These are phyloP conservation scores for Phytophthora boehmeriae DNA, from an alignment of 352 stramenopile genomes.

Conservation along the genomic window DNA sequence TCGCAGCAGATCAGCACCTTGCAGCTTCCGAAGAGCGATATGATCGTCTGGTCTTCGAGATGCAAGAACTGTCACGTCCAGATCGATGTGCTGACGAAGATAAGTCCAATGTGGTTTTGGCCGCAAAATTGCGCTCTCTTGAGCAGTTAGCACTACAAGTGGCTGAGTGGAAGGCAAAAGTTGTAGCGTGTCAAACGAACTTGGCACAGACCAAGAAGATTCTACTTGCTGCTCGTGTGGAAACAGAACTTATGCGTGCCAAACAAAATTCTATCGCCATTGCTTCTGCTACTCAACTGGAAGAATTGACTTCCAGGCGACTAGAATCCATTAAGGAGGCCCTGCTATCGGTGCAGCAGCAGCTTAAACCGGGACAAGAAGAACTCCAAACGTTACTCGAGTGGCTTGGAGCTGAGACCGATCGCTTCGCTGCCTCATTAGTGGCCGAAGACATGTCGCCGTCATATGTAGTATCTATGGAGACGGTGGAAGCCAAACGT, in stretches of 20 bases:
- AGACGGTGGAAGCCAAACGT: constrained; percentile 27
- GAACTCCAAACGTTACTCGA: constrained; percentile 57
- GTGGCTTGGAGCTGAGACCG: constrained; percentile 51
- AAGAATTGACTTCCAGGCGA: constrained; percentile 17
- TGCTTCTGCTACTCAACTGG: constrained; percentile 2
- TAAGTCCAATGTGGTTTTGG: constrained; percentile 52
- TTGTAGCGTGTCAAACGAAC: constrained; percentile 41
- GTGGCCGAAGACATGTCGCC: constrained; percentile 20
- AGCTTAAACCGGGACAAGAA: constrained; percentile 46
- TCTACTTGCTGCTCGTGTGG: constrained; percentile 44
- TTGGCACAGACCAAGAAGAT: constrained; percentile 49
- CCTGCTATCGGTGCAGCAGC: constrained; percentile 53
- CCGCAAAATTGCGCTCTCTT: constrained; percentile 50
- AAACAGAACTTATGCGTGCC: constrained; percentile 47
- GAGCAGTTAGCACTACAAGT: constrained; percentile 44
- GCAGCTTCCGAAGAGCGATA: constrained; percentile 68
- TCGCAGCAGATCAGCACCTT: constrained; percentile 61
- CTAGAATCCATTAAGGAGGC: constrained; percentile 48
- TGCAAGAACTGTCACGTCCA: constrained; percentile 56
- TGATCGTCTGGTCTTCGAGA: constrained; percentile 69
- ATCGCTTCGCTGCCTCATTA: constrained; percentile 39
- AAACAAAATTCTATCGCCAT: constrained; percentile 15
- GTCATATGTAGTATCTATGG: constrained; percentile 17
- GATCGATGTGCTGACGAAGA: constrained; percentile 48
- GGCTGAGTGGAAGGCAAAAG: constrained; percentile 42